Evolutionary conservation across 2,329 filamentous ascomycete genomes (phyloP).

Genomic region (Aspergillus luchuensis): DNA sequence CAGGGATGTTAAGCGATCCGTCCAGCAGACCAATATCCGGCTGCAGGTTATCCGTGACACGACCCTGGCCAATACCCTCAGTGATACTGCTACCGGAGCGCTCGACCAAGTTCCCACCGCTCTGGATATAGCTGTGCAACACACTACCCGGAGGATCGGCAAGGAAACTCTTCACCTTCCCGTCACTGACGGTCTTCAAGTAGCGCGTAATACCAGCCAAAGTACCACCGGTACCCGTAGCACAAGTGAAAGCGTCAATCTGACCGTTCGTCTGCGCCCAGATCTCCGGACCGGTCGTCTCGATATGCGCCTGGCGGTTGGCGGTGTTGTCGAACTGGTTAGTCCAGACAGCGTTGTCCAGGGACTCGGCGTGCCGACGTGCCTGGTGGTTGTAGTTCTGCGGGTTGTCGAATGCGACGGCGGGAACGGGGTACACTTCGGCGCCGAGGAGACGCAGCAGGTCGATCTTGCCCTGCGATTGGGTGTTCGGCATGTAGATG

Average conservation of each 20-base stretch:
- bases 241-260: slow-evolving; percentile 92
- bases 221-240: slow-evolving; percentile 90
- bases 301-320: slow-evolving; percentile 90
- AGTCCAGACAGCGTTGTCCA: slow-evolving; percentile 94
- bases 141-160: slow-evolving; percentile 94
- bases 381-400: slow-evolving; percentile 99
- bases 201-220: slow-evolving; percentile 86
- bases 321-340: slow-evolving; percentile 98
- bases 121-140: slow-evolving; percentile 86
- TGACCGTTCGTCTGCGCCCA: slow-evolving; percentile 87
- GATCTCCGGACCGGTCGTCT: slow-evolving; percentile 96
- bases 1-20: slow-evolving; percentile 78
- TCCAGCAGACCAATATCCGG: slow-evolving; percentile 84
- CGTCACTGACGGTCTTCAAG: slow-evolving; percentile 78
- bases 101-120: slow-evolving; percentile 80
- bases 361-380: slow-evolving; percentile 77
- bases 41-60: slow-evolving; percentile 90
- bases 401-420: slow-evolving; percentile 91
- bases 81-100: slow-evolving; percentile 86
- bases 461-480: slow-evolving; percentile 97
- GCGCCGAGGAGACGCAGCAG: slow-evolving; percentile 86
- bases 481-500: slow-evolving; percentile 99
- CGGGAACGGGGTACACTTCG: slow-evolving; percentile 93
- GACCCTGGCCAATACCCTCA: slow-evolving; percentile 95
- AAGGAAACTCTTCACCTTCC: slow-evolving; percentile 81